A percentile compares a stretch with the other conserved stretches of the same genome.
Evolutionary conservation across 768 basidiomycete genomes (phyloP).

Genomic region (Rubroboletus pulcherrimus): DNA sequence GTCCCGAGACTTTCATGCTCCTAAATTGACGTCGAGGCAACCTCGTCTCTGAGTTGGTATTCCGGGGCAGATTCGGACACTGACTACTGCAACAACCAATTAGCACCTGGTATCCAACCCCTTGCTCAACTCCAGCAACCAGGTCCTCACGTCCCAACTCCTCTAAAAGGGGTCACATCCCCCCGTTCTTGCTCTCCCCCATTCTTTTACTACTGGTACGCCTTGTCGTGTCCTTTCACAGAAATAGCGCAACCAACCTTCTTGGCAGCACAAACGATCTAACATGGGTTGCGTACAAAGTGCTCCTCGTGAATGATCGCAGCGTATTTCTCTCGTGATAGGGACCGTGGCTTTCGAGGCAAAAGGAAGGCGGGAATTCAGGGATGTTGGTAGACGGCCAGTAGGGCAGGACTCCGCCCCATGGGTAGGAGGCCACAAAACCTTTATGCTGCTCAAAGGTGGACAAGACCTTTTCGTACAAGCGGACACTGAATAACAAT

Average conservation of each 20-base stretch:
- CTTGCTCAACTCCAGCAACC: neutral
- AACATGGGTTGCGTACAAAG: slow-evolving; percentile 18
- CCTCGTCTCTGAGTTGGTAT: neutral
- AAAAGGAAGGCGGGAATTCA: neutral
- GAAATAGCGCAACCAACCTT: neutral
- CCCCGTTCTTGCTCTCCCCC: neutral
- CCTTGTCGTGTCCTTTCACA: neutral
- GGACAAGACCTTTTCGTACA: slow-evolving; percentile 19
- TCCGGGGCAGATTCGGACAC: neutral
- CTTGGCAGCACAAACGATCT: neutral
- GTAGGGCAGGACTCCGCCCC: slow-evolving; percentile 17
- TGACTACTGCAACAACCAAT: neutral
- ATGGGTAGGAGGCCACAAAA: slow-evolving; percentile 29
- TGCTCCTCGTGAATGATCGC: neutral
- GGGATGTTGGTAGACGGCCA: neutral
- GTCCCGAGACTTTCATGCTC: neutral
- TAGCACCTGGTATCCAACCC: neutral
- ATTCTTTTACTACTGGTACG: neutral
- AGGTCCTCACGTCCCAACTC: neutral
- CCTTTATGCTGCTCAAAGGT: slow-evolving; percentile 26
- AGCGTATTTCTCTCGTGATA: neutral
- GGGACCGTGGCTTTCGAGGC: neutral
- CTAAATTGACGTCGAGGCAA: neutral
- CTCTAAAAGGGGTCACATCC: neutral
- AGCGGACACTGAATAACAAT: slow-evolving; percentile 1